phyloP scores from a whole-genome alignment of 345 rosid genomes.

The Eucalyptus pumila region DNA sequence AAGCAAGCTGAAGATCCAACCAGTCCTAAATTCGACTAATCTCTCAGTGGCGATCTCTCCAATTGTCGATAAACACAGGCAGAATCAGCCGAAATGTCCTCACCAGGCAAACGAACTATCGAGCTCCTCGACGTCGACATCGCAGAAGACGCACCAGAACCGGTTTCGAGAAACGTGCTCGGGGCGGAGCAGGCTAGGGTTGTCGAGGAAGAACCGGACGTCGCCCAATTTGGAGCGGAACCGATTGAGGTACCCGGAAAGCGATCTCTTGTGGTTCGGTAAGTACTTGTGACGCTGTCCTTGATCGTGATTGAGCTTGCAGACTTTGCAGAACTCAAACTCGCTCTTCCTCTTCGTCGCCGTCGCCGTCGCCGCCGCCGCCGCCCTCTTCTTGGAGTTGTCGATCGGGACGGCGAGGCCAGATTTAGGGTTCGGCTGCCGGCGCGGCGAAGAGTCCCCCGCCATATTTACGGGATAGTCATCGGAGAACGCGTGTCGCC shows the following conservation, averaged over 20 bases:
- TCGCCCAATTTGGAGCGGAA: conserved; percentile 50
- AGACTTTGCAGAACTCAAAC: conserved; percentile 68
- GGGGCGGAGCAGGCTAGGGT: conserved; percentile 40
- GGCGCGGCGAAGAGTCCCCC: background rate
- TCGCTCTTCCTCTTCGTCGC: conserved; percentile 13
- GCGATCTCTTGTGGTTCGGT: conserved; percentile 53
- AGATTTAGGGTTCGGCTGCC: background rate
- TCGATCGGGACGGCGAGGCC: background rate
- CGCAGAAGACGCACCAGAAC: conserved; percentile 86
- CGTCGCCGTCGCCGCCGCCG: background rate
- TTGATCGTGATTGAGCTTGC: conserved; percentile 58
- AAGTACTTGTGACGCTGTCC: conserved; percentile 70
- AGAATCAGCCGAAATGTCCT: background rate
- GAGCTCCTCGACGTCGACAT: conserved; percentile 43
- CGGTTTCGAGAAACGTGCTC: conserved; percentile 49
- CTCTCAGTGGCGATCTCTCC: background rate
- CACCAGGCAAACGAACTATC: conserved; percentile 71
- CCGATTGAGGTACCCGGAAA: conserved; percentile 43
- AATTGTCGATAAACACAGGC: background rate
- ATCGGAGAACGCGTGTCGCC: background rate
- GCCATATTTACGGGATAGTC: background rate
- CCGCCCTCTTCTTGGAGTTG: background rate
- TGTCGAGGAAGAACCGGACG: conserved; percentile 51
- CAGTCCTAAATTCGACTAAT: background rate
- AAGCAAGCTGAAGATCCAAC: background rate